Evolutionary conservation across 1,139 yeast genomes (phyloP).

Genomic region (Magnusiomyces suaveolens): DNA sequence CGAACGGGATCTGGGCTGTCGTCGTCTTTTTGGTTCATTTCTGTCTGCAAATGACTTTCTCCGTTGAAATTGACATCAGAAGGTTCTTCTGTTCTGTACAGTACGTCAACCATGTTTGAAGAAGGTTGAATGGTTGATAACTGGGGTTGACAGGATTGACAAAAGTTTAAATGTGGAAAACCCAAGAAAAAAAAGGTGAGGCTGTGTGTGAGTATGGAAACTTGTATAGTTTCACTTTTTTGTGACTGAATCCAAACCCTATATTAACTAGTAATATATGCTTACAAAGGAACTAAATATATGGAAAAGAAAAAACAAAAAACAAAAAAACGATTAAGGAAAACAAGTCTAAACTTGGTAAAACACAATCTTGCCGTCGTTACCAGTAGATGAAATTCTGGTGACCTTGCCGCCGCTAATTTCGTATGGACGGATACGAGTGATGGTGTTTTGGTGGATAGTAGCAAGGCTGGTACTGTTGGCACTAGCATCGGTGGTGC

Average conservation of each 20-base stretch:
- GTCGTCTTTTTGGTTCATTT: not conserved
- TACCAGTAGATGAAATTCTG: conserved; percentile 63
- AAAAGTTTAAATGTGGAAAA: no score
- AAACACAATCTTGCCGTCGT: conserved; percentile 85
- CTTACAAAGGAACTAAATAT: not conserved
- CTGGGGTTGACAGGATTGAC: no score
- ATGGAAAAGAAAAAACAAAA: not conserved
- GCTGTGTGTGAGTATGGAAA: no score
- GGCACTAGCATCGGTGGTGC: conserved; percentile 48
- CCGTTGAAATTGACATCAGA: no score
- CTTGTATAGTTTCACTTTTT: no score
- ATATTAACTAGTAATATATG: no score
- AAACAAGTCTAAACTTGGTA: conserved; percentile 26
- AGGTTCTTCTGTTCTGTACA: no score
- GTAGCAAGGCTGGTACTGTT: conserved; percentile 53
- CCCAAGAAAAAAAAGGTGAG: no score
- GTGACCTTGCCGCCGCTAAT: conserved; percentile 37
- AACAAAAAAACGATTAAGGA: not conserved
- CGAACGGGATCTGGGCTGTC: not conserved
- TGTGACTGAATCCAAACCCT: no score
- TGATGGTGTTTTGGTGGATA: conserved; percentile 86
- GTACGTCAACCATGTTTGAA: no score
- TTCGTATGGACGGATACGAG: conserved; percentile 46
- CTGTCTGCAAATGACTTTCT: no score
- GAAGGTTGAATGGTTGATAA: no score